phyloP scores from a whole-genome alignment of 371 early-diverging fungal species.

The Mortierella sp. region DNA sequence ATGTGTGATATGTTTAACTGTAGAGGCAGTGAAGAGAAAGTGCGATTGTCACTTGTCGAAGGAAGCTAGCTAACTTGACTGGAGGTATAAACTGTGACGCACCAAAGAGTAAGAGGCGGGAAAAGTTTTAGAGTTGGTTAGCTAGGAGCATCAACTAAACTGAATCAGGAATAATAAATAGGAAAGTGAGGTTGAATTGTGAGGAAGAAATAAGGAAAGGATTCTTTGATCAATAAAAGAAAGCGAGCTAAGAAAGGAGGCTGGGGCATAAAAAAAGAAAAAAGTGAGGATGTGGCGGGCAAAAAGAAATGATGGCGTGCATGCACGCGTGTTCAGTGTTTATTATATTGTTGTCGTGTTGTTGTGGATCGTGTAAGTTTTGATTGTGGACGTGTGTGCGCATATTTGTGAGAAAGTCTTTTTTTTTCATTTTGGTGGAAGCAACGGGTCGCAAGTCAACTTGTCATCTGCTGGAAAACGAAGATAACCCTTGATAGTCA shows the following conservation, averaged over 20 bases:
- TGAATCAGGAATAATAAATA: background rate
- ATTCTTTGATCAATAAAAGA: background rate
- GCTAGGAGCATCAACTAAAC: background rate
- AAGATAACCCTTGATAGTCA: too few species aligned
- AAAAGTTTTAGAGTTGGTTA: too few species aligned
- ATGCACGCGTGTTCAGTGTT: conserved; percentile 4
- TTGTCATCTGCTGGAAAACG: too few species aligned
- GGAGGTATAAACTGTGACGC: background rate
- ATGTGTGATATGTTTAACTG: too few species aligned
- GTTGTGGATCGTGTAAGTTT: conserved; percentile 6
- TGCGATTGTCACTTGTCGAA: background rate
- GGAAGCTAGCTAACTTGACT: background rate
- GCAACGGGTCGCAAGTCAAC: too few species aligned
- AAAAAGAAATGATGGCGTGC: background rate
- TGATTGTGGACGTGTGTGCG: background rate
- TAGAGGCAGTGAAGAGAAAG: background rate
- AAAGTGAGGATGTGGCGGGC: conserved; percentile 13
- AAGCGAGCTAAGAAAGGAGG: conserved; percentile 5
- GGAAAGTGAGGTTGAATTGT: background rate
- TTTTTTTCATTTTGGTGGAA: too few species aligned
- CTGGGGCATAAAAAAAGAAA: conserved; percentile 7
- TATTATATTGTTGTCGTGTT: conserved; percentile 22
- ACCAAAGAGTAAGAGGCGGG: background rate
- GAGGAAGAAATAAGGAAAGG: background rate
- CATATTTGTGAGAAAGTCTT: background rate